These are phyloP conservation scores for Chrysoporthe deuterocubensis DNA, from an alignment of 2,329 filamentous ascomycete genomes.

Conservation along the genomic window DNA sequence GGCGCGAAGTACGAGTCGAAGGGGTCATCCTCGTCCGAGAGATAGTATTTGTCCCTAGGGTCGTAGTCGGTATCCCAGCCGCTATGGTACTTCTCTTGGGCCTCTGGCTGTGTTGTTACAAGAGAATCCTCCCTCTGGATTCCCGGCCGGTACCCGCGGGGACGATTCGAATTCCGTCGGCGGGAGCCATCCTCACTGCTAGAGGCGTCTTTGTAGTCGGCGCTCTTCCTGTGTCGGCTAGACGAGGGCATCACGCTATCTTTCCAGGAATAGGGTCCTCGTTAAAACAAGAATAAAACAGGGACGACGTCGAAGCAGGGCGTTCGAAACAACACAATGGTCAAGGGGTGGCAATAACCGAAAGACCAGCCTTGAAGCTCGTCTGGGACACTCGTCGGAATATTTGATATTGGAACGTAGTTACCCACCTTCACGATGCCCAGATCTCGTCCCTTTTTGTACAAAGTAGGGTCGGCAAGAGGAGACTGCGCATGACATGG, in stretches of 20 bases:
- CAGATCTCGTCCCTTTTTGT: conserved; percentile 21
- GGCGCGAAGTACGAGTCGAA: conserved; percentile 15
- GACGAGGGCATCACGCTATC: conserved; percentile 21
- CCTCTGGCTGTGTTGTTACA: conserved; percentile 16
- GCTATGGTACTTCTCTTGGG: conserved; percentile 10
- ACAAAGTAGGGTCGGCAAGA: neutral
- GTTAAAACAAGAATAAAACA: neutral
- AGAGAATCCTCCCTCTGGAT: conserved; percentile 23
- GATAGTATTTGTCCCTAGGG: conserved; percentile 31
- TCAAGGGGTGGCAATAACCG: neutral
- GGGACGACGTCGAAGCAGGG: neutral
- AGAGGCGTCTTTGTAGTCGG: conserved; percentile 15
- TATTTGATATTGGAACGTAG: neutral
- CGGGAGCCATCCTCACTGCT: conserved; percentile 23
- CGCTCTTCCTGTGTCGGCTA: conserved; percentile 16
- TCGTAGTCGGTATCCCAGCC: conserved; percentile 31
- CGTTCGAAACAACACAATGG: neutral
- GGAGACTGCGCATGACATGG: neutral
- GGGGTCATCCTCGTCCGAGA: conserved; percentile 29
- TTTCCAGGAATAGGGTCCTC: neutral
- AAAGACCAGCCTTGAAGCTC: conserved; percentile 4
- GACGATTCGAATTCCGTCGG: conserved; percentile 14
- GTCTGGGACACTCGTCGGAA: neutral
- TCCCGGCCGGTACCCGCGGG: conserved; percentile 15
- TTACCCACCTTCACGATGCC: conserved; percentile 2